phyloP scores from a whole-genome alignment of 345 rosid species.

The Litchi chinensis region DNA sequence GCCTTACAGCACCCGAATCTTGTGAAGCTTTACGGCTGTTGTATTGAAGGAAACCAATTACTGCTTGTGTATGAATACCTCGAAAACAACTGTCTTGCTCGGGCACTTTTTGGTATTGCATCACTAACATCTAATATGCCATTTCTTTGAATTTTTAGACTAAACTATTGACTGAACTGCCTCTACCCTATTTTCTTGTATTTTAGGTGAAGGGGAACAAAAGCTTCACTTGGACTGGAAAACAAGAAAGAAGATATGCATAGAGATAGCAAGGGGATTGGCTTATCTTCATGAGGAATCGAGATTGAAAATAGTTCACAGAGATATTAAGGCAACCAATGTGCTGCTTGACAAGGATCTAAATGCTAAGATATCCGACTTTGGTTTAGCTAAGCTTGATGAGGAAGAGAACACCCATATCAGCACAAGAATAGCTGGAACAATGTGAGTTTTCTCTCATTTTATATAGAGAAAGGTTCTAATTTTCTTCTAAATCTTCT shows the following conservation, averaged over 20 bases:
- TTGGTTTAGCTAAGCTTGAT: constrained; percentile 74
- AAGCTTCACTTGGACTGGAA: constrained; percentile 53
- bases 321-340: constrained; percentile 74
- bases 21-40: constrained; percentile 63
- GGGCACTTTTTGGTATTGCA: constrained; percentile 58
- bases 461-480: no score
- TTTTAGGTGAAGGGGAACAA: constrained; percentile 46
- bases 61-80: constrained; percentile 62
- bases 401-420: constrained; percentile 78
- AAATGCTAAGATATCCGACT: constrained; percentile 71
- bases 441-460: constrained; percentile 44
- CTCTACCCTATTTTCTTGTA: neutral
- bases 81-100: constrained; percentile 68
- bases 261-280: constrained; percentile 59
- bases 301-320: constrained; percentile 68
- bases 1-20: constrained; percentile 72
- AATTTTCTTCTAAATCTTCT: no score
- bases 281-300: constrained; percentile 75
- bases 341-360: constrained; percentile 66
- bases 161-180: neutral
- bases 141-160: neutral
- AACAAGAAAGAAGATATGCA: constrained; percentile 53
- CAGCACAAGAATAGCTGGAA: constrained; percentile 74
- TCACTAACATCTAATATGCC: neutral
- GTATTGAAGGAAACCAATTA: constrained; percentile 67